These are phyloP conservation scores for Trifolium repens DNA, from an alignment of 306 rosid genomes.

Conservation along the genomic window DNA sequence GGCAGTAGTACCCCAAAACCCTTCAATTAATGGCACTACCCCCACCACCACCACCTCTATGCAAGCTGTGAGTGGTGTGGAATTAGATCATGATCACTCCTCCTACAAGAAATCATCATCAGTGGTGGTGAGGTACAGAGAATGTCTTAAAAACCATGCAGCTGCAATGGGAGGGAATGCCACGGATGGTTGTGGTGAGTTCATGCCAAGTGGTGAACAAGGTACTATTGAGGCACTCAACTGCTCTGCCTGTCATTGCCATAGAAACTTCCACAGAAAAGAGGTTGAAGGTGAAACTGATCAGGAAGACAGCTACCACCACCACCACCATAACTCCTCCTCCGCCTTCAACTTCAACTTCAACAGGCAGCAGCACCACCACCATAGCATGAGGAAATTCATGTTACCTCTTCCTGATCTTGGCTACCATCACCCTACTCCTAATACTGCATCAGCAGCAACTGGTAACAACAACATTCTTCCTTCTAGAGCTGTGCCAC, in stretches of 20 bases:
- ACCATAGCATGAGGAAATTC: conserved; percentile 45
- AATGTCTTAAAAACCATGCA: conserved; percentile 91
- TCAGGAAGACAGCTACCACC: conserved; percentile 22
- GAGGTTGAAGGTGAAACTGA: conserved; percentile 52
- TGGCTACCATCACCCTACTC: conserved; percentile 45
- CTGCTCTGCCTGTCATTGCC: conserved; percentile 90
- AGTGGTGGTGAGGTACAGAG: conserved; percentile 57
- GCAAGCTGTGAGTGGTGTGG: conserved; percentile 1
- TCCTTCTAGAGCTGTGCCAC: conserved; percentile 57
- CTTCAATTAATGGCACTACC: conserved; percentile 47
- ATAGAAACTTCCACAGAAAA: conserved; percentile 91
- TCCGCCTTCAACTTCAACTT: conserved; percentile 1
- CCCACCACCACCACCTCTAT: conserved; percentile 24
- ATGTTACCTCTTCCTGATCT: conserved; percentile 39
- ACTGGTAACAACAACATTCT: conserved; percentile 47
- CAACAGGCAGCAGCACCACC: neutral
- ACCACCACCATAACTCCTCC: neutral
- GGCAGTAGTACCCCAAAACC: conserved; percentile 31
- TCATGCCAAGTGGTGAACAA: conserved; percentile 89
- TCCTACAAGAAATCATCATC: conserved; percentile 29
- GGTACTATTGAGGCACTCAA: conserved; percentile 79
- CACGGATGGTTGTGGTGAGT: conserved; percentile 90
- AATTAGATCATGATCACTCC: neutral
- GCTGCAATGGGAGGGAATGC: conserved; percentile 94
- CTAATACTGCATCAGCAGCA: conserved; percentile 8